A percentile compares a stretch with the other conserved stretches of the same genome.
These are phyloP conservation scores for Coemansia sp. DNA, from an alignment of 192 early-diverging fungal species.

Conservation along the genomic window DNA sequence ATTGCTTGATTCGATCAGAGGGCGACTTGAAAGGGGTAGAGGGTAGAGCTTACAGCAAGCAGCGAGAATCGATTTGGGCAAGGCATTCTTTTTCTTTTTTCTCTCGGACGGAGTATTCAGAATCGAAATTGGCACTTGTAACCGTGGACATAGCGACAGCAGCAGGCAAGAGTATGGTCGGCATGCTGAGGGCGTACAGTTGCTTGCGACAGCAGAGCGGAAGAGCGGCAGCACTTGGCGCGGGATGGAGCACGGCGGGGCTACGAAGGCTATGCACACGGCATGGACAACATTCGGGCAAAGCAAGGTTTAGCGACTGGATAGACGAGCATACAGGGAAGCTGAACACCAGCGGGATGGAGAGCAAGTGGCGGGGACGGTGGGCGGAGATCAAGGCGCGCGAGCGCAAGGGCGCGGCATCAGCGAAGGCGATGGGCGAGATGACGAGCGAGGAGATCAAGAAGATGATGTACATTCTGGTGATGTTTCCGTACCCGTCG, in stretches of 20 bases:
- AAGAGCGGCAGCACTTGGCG: not conserved
- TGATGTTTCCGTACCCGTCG: constrained; percentile 97
- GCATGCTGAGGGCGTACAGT: not conserved
- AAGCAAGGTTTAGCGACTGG: constrained; percentile 34
- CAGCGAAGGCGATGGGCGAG: not conserved
- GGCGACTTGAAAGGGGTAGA: too few species aligned
- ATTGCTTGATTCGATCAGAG: constrained; percentile 5
- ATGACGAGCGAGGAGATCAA: constrained; percentile 34
- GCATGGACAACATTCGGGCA: not conserved
- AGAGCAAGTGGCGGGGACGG: constrained; percentile 62
- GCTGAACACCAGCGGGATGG: constrained; percentile 59
- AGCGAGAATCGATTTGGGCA: too few species aligned
- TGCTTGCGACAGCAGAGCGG: not conserved
- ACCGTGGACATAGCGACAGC: too few species aligned
- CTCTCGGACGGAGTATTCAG: too few species aligned
- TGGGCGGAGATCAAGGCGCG: constrained; percentile 37
- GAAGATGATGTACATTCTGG: constrained; percentile 75
- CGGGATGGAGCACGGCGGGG: not conserved
- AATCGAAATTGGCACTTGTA: too few species aligned
- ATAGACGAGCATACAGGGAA: constrained; percentile 37
- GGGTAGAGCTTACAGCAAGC: too few species aligned
- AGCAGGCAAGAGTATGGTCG: too few species aligned
- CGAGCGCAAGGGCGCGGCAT: not conserved
- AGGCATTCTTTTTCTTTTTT: too few species aligned
- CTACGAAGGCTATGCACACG: constrained; percentile 2